Evolutionary conservation across 208 protist genomes (phyloP).

Genomic region (Leishmania tropica): DNA sequence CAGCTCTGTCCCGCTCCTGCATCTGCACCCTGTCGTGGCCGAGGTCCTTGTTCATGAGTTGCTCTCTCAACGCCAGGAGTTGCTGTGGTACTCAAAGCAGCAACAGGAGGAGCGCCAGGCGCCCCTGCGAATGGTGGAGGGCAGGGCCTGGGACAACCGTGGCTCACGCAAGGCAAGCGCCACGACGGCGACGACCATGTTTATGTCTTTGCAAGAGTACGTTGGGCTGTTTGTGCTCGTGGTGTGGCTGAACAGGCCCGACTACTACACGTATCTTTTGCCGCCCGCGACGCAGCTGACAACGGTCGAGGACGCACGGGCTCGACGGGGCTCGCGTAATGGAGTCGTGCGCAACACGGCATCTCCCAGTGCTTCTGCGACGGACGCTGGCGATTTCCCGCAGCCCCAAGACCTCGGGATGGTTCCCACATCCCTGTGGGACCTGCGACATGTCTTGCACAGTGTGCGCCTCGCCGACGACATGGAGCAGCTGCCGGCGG

Average conservation of each 20-base stretch:
- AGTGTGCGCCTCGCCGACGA: constrained; percentile 5
- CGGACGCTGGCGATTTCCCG: background rate
- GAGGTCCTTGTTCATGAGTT: constrained; percentile 70
- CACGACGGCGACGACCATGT: background rate
- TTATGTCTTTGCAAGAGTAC: constrained; percentile 43
- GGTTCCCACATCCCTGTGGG: constrained; percentile 21
- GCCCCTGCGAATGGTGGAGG: background rate
- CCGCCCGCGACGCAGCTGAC: constrained; percentile 9
- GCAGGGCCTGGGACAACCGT: background rate
- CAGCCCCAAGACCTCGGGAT: background rate
- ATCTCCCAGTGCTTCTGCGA: background rate
- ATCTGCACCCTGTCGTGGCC: constrained; percentile 62
- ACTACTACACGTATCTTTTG: constrained; percentile 34
- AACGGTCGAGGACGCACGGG: constrained; percentile 8
- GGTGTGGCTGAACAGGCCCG: constrained; percentile 45
- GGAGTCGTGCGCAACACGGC: background rate
- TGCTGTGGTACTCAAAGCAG: constrained; percentile 28
- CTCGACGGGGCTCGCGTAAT: constrained; percentile 4
- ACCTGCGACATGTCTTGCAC: constrained; percentile 30
- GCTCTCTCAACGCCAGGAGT: constrained; percentile 51
- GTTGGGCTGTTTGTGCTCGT: constrained; percentile 56
- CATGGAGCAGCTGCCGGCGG: constrained; percentile 30
- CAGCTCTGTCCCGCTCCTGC: constrained; percentile 33
- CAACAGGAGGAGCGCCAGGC: constrained; percentile 12
- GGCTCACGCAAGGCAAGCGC: background rate